Conservation (phyloP, 2,329 filamentous ascomycete genomes). For the Fusarium proliferatum region DNA sequence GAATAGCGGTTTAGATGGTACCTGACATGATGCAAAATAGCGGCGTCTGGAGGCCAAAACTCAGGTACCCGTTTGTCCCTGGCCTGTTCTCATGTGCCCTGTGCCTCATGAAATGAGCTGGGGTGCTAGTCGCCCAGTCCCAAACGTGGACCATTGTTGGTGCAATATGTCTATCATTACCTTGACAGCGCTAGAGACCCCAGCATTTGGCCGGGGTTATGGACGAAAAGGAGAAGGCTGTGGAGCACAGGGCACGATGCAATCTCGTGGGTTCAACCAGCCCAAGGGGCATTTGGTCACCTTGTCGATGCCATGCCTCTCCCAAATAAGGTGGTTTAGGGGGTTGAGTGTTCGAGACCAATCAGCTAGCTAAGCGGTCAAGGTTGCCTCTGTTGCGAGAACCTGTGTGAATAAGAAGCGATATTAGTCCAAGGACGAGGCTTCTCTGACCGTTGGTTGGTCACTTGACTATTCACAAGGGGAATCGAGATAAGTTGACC, state of each 20-base stretch:
- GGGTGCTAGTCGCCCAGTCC: conserved; percentile 32
- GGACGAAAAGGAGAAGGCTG: conserved; percentile 42
- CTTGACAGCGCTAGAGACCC: conserved; percentile 18
- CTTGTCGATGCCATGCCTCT: conserved; percentile 16
- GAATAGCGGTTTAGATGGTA: conserved; percentile 35
- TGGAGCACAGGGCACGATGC: conserved; percentile 41
- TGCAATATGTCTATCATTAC: conserved; percentile 39
- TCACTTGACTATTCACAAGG: conserved; percentile 20
- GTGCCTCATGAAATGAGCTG: conserved; percentile 34
- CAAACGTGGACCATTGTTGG: conserved; percentile 43
- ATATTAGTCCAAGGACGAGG: conserved; percentile 36
- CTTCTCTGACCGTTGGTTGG: conserved; percentile 32
- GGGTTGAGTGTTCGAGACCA: conserved; percentile 2
- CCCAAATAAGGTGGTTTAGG: conserved; percentile 17
- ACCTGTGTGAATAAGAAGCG: conserved; percentile 32
- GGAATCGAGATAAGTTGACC: conserved; percentile 12
- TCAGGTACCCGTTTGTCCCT: conserved; percentile 34
- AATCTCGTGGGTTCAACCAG: conserved; percentile 43
- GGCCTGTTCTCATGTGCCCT: conserved; percentile 15
- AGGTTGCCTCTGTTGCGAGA: conserved; percentile 12
- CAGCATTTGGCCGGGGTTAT: conserved; percentile 17
- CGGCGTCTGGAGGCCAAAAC: conserved; percentile 20
- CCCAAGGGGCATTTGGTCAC: conserved; percentile 26
- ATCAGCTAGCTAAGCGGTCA: conserved; percentile 32
- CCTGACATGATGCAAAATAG: conserved; percentile 30